Evolutionary conservation across 1,139 yeast species (phyloP), one percentile per base, ranked within the genome.

Genomic region (Pichia sp.): DNA sequence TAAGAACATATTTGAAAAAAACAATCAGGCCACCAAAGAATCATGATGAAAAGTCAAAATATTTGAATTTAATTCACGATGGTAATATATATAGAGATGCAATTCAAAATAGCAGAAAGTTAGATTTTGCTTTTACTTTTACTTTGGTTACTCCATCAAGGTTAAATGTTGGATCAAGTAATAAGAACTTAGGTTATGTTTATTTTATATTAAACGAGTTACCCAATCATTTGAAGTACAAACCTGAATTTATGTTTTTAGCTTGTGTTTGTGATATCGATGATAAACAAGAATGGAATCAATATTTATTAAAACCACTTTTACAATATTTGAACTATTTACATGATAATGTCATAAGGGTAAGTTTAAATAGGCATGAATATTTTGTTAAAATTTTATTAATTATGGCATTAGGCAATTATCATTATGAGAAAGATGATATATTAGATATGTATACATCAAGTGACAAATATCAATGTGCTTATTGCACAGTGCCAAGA

Each of bases 121-220:
- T 53, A n/a, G 56, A 53, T 49, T 53, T 53, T 44, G 48, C 44
- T 1, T 51, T 53, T 11, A 53, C 56, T 8, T 51, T 53, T 11
- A 48, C 54, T n/a, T 19, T 53, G 29, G 22, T 49, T 19, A 41
- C 51, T 3, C 44, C 48, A 10, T 29, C 34, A 8, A 44, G 34
- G 4, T 9, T 3, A 18, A 34, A 19, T n/a, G 6, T 13, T 18
- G 45, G 44, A 25, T 1, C 29, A 6, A 39, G 45, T 3, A 36
- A 42, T 22, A 27, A 31, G n/a, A 45, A 44, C 34, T 36, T 42
- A 13, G 44, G 38, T 14, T 19, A 44, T 13, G 11, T 52, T n/a
- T 51, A 42, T 19, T 48, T 53, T 29, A 33, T 48, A 18, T 19
- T 53, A 3, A 53, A 53, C 31, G 56, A 53, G 29, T 39, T 53